phyloP scores from a whole-genome alignment of 2,329 filamentous ascomycete species.

The Davidsoniella virescens region DNA sequence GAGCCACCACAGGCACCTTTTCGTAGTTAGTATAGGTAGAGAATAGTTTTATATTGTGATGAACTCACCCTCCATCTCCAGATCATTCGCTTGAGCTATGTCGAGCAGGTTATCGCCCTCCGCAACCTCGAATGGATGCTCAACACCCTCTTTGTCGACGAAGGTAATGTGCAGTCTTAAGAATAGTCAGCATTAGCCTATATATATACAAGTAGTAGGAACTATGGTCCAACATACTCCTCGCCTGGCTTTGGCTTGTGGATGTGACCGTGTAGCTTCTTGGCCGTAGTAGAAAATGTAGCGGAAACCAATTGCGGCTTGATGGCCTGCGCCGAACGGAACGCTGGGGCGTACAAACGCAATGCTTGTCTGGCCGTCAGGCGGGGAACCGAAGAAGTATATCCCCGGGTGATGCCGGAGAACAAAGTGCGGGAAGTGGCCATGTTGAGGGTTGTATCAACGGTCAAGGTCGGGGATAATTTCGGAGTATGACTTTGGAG shows the following conservation, averaged over 20 bases:
- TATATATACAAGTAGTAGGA: neutral
- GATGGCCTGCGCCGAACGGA: neutral
- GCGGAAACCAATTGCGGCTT: neutral
- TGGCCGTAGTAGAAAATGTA: constrained; percentile 47
- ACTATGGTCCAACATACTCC: constrained; percentile 46
- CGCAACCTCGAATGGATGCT: constrained; percentile 61
- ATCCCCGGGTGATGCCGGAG: constrained; percentile 2
- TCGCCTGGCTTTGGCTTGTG: constrained; percentile 75
- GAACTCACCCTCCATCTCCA: constrained; percentile 78
- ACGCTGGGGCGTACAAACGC: neutral
- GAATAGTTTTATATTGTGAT: neutral
- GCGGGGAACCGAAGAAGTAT: constrained; percentile 7
- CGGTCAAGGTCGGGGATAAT: neutral
- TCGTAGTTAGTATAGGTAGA: neutral
- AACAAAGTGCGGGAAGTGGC: constrained; percentile 5
- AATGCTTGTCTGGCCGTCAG: constrained; percentile 15
- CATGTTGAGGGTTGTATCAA: constrained; percentile 3
- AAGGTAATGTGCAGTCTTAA: constrained; percentile 74
- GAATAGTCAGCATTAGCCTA: neutral
- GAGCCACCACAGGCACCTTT: constrained; percentile 76
- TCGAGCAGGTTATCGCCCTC: constrained; percentile 88
- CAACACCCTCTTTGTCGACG: constrained; percentile 72
- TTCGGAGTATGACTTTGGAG: neutral
- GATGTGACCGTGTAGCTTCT: constrained; percentile 58
- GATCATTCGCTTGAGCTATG: constrained; percentile 82